Evolutionary conservation across 768 basidiomycete genomes (phyloP).

Genomic region (Tephrocybe sp.): DNA sequence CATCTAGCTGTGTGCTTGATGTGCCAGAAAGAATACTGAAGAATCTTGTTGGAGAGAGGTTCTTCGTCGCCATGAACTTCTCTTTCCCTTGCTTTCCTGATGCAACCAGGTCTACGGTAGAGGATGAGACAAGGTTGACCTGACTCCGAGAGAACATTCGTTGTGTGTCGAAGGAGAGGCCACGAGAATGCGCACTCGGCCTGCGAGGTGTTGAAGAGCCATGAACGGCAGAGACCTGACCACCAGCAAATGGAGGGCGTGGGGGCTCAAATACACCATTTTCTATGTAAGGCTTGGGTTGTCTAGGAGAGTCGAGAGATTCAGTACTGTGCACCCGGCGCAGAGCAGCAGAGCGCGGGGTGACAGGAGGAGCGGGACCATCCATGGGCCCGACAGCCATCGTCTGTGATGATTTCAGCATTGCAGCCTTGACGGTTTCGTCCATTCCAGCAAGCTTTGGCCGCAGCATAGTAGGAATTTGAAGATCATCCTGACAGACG

Average conservation of each 20-base stretch:
- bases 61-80: constrained; percentile 46
- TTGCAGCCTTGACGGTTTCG: constrained; percentile 82
- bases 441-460: constrained; percentile 82
- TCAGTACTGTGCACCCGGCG: constrained; percentile 75
- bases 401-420: constrained; percentile 82
- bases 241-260: constrained; percentile 30
- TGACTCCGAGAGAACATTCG: constrained; percentile 54
- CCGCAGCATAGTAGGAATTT: constrained; percentile 76
- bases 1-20: constrained; percentile 75
- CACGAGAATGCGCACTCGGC: constrained; percentile 51
- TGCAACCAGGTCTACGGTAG: constrained; percentile 41
- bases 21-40: constrained; percentile 64
- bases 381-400: constrained; percentile 42
- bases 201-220: constrained; percentile 37
- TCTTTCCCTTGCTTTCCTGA: constrained; percentile 47
- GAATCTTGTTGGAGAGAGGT: constrained; percentile 61
- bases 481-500: constrained; percentile 71
- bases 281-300: constrained; percentile 34
- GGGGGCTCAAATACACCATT: constrained; percentile 39
- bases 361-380: constrained; percentile 34
- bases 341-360: constrained; percentile 48
- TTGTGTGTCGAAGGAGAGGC: constrained; percentile 55
- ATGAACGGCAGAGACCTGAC: constrained; percentile 37
- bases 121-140: constrained; percentile 41
- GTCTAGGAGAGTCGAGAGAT: constrained; percentile 58